Percentiles rank a stretch among this genome's conserved stretches.
These are phyloP conservation scores for Eucalyptus dawsonii DNA, from an alignment of 345 rosid genomes.

Conservation along the genomic window DNA sequence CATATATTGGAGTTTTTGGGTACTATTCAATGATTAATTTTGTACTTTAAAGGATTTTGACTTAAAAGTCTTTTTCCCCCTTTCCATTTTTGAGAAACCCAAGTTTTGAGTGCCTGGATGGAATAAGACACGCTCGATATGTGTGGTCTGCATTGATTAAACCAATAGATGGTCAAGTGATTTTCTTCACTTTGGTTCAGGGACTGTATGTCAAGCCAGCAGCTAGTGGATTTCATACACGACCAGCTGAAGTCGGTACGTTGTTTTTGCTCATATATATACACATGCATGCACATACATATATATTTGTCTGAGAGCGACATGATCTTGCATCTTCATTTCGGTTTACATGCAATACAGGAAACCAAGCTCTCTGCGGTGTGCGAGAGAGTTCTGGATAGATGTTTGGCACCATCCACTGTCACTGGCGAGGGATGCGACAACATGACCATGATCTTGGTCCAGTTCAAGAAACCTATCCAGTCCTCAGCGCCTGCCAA, in stretches of 20 bases:
- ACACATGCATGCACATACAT: not conserved
- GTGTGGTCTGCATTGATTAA: not conserved
- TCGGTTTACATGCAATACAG: constrained; percentile 14
- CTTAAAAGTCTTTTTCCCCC: not conserved
- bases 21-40: not conserved
- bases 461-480: constrained; percentile 56
- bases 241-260: constrained; percentile 61
- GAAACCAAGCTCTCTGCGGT: constrained; percentile 67
- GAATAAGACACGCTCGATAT: not conserved
- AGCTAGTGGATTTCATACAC: constrained; percentile 80
- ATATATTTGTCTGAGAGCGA: not conserved
- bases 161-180: not conserved
- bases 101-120: not conserved
- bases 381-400: constrained; percentile 75
- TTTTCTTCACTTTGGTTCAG: constrained; percentile 26
- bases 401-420: constrained; percentile 78
- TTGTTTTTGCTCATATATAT: not conserved
- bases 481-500: not conserved
- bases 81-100: not conserved
- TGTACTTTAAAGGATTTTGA: not conserved
- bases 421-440: constrained; percentile 90
- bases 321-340: not conserved
- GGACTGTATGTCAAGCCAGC: constrained; percentile 99
- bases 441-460: constrained; percentile 92
- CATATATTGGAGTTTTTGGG: not conserved